phyloP scores from a whole-genome alignment of 257 asterid species.

The Handroanthus guayacan region DNA sequence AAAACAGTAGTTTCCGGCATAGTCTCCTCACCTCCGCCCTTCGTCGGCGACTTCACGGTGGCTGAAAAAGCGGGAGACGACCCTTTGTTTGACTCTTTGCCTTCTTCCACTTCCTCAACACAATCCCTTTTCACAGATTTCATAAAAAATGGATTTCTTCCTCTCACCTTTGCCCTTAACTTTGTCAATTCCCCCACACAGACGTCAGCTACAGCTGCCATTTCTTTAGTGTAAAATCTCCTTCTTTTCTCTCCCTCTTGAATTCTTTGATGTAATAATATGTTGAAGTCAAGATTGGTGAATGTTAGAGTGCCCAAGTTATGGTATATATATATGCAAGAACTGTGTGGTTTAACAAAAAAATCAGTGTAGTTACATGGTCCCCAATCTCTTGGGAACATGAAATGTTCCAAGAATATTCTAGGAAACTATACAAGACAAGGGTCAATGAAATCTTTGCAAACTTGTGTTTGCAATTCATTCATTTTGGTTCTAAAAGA shows the following conservation, averaged over 20 bases:
- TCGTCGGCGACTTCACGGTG: slow-evolving; percentile 14
- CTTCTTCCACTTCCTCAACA: slow-evolving; percentile 37
- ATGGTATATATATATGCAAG: slow-evolving; percentile 30
- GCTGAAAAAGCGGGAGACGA: slow-evolving; percentile 34
- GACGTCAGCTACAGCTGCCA: slow-evolving; percentile 64
- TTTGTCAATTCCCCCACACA: slow-evolving; percentile 64
- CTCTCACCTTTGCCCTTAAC: slow-evolving; percentile 56
- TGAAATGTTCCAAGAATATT: slow-evolving; percentile 53
- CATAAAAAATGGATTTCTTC: slow-evolving; percentile 49
- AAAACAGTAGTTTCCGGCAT: slow-evolving; percentile 61
- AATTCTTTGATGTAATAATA: slow-evolving; percentile 9
- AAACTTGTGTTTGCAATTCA: slow-evolving; percentile 12
- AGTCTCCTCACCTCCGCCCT: slow-evolving; percentile 39
- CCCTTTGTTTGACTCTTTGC: slow-evolving; percentile 32
- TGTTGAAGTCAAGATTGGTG: slow-evolving; percentile 11
- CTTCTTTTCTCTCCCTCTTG: not conserved
- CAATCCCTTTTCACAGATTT: slow-evolving; percentile 40
- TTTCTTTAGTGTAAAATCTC: slow-evolving; percentile 20
- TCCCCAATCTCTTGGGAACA: slow-evolving; percentile 20
- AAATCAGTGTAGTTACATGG: slow-evolving; percentile 33
- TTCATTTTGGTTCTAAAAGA: slow-evolving; percentile 21
- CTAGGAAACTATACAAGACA: slow-evolving; percentile 33
- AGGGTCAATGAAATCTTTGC: slow-evolving; percentile 30
- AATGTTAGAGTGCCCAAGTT: slow-evolving; percentile 13
- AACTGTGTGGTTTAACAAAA: slow-evolving; percentile 29